A percentile compares a stretch with the other conserved stretches of the same genome.
Evolutionary conservation across 495 filamentous ascomycete species (phyloP).

Genomic region (Beverwykella pulmonaria): DNA sequence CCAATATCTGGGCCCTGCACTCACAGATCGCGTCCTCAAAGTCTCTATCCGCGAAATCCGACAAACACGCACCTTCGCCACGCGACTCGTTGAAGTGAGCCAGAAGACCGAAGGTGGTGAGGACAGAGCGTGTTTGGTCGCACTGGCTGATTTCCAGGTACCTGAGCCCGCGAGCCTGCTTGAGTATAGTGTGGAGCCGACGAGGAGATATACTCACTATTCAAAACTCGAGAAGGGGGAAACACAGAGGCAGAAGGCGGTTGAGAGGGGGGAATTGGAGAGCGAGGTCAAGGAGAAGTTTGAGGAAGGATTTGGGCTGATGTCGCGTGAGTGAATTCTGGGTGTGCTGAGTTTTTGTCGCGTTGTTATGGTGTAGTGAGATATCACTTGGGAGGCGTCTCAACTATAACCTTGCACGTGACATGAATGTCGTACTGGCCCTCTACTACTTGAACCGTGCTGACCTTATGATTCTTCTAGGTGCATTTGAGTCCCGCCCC

Average conservation of each 20-base stretch:
- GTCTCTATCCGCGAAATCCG: conserved; percentile 19
- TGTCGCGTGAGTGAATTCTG: background rate
- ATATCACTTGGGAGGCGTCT: too few relatives aligned
- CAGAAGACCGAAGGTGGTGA: conserved; percentile 21
- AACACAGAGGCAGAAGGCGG: background rate
- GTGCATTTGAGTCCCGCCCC: conserved; percentile 15
- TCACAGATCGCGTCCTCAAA: conserved; percentile 27
- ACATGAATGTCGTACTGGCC: too few relatives aligned
- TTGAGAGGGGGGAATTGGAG: conserved; percentile 14
- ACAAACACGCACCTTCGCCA: conserved; percentile 37
- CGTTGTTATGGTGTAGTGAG: too few relatives aligned
- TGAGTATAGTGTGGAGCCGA: conserved; percentile 26
- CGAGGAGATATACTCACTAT: conserved; percentile 9
- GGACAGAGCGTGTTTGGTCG: conserved; percentile 14
- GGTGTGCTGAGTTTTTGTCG: too few relatives aligned
- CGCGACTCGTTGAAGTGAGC: conserved; percentile 29
- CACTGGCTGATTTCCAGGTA: conserved; percentile 37
- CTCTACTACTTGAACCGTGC: too few relatives aligned
- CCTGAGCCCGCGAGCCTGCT: conserved; percentile 15
- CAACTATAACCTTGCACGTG: too few relatives aligned
- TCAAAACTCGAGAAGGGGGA: background rate
- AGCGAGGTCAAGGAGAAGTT: conserved; percentile 7
- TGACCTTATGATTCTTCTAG: background rate
- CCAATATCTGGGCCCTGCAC: conserved; percentile 35
- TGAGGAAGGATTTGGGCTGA: conserved; percentile 5